Evolutionary conservation across 768 basidiomycete genomes (phyloP).

Genomic region (Myochromella boudieri): DNA sequence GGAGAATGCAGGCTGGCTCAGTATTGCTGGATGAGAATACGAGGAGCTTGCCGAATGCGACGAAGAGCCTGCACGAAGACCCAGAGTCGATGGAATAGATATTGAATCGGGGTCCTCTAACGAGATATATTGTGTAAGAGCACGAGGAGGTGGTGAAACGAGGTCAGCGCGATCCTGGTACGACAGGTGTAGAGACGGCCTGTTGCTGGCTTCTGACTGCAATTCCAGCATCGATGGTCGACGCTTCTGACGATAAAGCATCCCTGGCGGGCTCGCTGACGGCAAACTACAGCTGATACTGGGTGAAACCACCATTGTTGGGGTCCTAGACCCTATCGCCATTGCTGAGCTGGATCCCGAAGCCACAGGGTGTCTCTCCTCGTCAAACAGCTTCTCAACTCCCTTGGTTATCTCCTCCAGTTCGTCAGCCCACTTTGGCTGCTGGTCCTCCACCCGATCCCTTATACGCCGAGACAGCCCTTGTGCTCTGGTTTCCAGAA

Average conservation of each 20-base stretch:
- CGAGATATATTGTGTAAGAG: slow-evolving; percentile 70
- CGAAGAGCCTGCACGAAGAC: slow-evolving; percentile 46
- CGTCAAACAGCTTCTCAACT: slow-evolving; percentile 59
- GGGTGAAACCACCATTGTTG: slow-evolving; percentile 19
- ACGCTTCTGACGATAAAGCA: slow-evolving; percentile 20
- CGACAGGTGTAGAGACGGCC: slow-evolving; percentile 51
- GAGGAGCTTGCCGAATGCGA: slow-evolving; percentile 17
- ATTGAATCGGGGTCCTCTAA: slow-evolving; percentile 51
- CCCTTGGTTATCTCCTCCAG: slow-evolving; percentile 63
- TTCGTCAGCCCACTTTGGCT: slow-evolving; percentile 65
- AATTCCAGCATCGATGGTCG: slow-evolving; percentile 50
- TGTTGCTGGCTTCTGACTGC: slow-evolving; percentile 20
- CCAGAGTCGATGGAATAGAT: slow-evolving; percentile 68
- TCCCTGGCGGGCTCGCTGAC: slow-evolving; percentile 18
- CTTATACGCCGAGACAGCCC: slow-evolving; percentile 53
- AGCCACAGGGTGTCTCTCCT: slow-evolving; percentile 17
- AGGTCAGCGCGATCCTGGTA: slow-evolving; percentile 52
- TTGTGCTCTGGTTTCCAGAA: slow-evolving; percentile 48
- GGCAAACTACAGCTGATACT: slow-evolving; percentile 49
- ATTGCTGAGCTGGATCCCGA: no score
- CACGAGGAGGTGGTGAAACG: slow-evolving; percentile 69
- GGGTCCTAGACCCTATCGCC: no score
- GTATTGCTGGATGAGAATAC: slow-evolving; percentile 1
- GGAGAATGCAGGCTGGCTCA: slow-evolving; percentile 7
- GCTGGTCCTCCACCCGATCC: slow-evolving; percentile 39